Base-by-base conservation (phyloP, 495 filamentous ascomycete species). In the Tuber calosporum region DNA sequence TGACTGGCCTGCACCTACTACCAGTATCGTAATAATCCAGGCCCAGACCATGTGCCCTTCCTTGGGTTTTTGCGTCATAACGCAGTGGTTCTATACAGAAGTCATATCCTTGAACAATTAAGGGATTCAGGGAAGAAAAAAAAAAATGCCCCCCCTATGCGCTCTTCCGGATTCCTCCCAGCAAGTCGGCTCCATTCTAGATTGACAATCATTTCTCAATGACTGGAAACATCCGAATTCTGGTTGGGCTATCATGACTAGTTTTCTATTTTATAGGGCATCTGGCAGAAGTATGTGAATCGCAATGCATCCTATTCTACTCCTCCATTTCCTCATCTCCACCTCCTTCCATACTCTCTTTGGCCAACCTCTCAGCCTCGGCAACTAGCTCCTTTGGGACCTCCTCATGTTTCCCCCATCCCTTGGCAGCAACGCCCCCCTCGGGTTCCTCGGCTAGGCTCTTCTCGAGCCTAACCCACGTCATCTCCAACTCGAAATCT, bases 401-500 rank as follows among this genome's bases (percentile, higher is more conserved):
- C 82, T 94, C 92, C 83, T 93, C 88, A 81, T 99, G 95, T 74
- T 87, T 88, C 39, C 80, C 80, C 69, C 71, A 74, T 62, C 77
- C 80, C 41, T 80, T 81, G 22, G 92, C 92, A 11, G 70, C 34
- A 37, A 38, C 70, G 39, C 73, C 76, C 15, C 78, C 76, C 41
- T 71, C 79, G 39, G 40, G 40, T 30, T 67, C 73, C 84, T 94
- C 93, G 48, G 93, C 96, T n/a, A 92, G 91, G 20, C 92, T 93
- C 66, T 91, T 88, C 66, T 88, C 79, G 34, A 87, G 88, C 83
- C 92, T 96, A 78, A 98, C 90, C 95, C 95, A 99, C 75, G 91
- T 93, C 95, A 99, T 97, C 86, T 99, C 95, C 43, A 99, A 85
- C 87, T 99, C 96, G 78, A 98, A 98, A 42, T 99, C 96, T 86